phyloP scores from a whole-genome alignment of 305 asterid genomes.

The Fraxinus paxiana region DNA sequence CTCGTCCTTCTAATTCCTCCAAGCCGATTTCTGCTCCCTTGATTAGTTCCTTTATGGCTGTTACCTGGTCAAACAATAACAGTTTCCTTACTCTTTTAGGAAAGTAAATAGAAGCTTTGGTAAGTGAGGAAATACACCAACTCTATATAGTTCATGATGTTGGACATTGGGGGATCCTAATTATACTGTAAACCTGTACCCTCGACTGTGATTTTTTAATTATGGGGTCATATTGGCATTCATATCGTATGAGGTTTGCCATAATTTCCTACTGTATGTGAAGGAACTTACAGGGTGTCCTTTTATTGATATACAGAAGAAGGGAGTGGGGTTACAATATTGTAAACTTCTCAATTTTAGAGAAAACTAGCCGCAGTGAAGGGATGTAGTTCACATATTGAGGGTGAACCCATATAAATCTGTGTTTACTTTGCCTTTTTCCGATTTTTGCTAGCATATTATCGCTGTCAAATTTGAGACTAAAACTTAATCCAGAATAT shows the following conservation, averaged over 20 bases:
- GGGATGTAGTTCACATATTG: not conserved
- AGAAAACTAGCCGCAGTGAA: not conserved
- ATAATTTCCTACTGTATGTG: not conserved
- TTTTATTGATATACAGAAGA: not conserved
- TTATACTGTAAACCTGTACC: not conserved
- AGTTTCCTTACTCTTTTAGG: no score
- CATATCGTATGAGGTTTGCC: not conserved
- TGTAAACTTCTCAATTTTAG: not conserved
- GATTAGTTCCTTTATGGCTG: conserved; percentile 47
- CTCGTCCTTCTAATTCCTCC: conserved; percentile 65
- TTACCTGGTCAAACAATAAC: conserved; percentile 31
- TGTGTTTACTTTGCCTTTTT: not conserved
- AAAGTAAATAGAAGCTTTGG: not conserved
- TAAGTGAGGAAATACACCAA: not conserved
- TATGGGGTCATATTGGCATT: not conserved
- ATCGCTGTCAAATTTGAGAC: not conserved
- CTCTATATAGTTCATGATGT: not conserved
- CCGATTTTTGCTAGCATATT: not conserved
- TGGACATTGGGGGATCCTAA: not conserved
- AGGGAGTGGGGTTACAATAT: no score
- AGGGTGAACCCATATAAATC: not conserved
- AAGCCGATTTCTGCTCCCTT: conserved; percentile 66
- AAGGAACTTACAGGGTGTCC: not conserved
- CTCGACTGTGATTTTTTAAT: not conserved
- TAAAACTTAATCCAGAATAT: not conserved